Evolutionary conservation across 352 stramenopile genomes (phyloP).

Genomic region (Globisporangium splendens): DNA sequence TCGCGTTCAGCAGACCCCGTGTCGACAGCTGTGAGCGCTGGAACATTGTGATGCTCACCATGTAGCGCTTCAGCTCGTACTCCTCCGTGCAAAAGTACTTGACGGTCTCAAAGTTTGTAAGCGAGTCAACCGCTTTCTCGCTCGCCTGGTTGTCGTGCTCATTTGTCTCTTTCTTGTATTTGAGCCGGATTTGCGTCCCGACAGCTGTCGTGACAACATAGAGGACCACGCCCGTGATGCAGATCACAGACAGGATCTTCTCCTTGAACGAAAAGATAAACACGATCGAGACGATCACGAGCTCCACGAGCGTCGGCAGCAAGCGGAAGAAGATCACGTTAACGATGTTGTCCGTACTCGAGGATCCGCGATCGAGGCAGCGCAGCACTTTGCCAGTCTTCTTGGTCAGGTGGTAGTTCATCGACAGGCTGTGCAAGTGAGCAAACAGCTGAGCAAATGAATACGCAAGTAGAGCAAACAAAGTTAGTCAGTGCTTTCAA

Average conservation of each 20-base stretch:
- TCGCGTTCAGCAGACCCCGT: slow-evolving; percentile 85
- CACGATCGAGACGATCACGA: slow-evolving; percentile 91
- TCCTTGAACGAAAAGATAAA: slow-evolving; percentile 91
- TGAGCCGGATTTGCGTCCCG: slow-evolving; percentile 58
- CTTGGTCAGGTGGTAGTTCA: slow-evolving; percentile 97
- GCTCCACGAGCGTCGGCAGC: slow-evolving; percentile 92
- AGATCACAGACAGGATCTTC: slow-evolving; percentile 80
- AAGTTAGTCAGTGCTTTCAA: background rate
- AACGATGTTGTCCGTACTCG: slow-evolving; percentile 91
- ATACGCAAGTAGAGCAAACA: background rate
- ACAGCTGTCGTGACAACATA: slow-evolving; percentile 93
- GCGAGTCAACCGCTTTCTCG: slow-evolving; percentile 93
- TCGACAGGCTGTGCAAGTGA: slow-evolving; percentile 93
- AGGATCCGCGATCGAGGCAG: slow-evolving; percentile 83
- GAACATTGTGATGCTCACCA: slow-evolving; percentile 81
- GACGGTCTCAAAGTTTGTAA: slow-evolving; percentile 98
- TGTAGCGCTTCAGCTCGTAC: slow-evolving; percentile 85
- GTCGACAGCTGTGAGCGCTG: slow-evolving; percentile 90
- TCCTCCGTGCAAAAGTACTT: slow-evolving; percentile 96
- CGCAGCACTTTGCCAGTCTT: slow-evolving; percentile 96
- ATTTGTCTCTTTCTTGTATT: slow-evolving; percentile 92
- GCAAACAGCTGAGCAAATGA: slow-evolving; percentile 73
- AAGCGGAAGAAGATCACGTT: slow-evolving; percentile 97
- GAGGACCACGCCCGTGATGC: slow-evolving; percentile 89
- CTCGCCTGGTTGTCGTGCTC: slow-evolving; percentile 96